Percentiles rank a stretch among this genome's conserved stretches.
phyloP scores from a whole-genome alignment of 805 yeast genomes.

The Saturnispora halmiae region DNA sequence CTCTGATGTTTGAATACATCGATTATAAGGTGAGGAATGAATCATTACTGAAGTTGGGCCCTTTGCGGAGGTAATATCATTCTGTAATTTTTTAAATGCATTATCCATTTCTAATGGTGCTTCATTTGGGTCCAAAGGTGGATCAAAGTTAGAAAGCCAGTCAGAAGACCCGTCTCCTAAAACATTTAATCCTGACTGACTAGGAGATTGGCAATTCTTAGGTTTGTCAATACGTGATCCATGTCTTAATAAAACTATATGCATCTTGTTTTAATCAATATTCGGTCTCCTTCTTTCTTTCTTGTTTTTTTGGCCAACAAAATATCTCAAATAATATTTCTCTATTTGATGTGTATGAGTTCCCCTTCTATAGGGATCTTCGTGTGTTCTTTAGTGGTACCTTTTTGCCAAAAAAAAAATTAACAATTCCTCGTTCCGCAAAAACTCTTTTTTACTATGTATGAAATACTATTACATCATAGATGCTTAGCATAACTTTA shows the following conservation, averaged over 20 bases:
- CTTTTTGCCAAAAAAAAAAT: too few species aligned
- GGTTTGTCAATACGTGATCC: slow-evolving; percentile 27
- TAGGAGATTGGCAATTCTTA: slow-evolving; percentile 12
- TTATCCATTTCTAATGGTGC: slow-evolving; percentile 23
- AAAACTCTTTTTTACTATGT: background rate
- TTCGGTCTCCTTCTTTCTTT: background rate
- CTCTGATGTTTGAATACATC: slow-evolving; percentile 37
- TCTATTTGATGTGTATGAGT: too few species aligned
- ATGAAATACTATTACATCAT: background rate
- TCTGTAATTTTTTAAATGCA: slow-evolving; percentile 22
- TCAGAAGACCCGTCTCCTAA: slow-evolving; percentile 17
- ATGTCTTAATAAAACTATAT: slow-evolving; percentile 27
- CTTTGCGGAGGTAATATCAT: slow-evolving; percentile 16
- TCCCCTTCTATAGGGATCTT: too few species aligned
- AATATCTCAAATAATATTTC: too few species aligned
- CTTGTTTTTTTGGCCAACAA: background rate
- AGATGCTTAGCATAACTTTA: background rate
- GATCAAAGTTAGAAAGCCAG: slow-evolving; percentile 31
- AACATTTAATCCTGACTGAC: slow-evolving; percentile 6
- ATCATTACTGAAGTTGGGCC: slow-evolving; percentile 19
- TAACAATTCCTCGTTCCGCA: slow-evolving; percentile 3
- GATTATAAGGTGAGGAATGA: slow-evolving; percentile 36
- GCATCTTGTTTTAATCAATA: slow-evolving; percentile 19
- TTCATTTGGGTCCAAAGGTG: slow-evolving; percentile 24
- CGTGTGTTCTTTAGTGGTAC: too few species aligned